Conservation (phyloP, 257 asterid genomes). For the Solanum arcanum region DNA sequence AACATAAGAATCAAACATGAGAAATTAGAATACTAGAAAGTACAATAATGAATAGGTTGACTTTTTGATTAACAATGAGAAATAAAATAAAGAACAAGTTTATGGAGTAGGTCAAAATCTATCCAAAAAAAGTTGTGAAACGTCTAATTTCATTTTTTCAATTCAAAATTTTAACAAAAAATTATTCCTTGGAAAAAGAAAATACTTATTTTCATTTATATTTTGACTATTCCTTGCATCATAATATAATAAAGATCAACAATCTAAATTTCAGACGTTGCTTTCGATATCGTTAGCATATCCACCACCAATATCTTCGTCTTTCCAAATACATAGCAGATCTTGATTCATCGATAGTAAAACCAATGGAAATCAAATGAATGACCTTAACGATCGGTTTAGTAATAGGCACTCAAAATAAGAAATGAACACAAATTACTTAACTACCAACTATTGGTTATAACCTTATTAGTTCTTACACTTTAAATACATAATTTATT, state of each 20-base stretch:
- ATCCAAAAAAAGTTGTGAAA: not conserved
- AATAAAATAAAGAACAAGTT: not conserved
- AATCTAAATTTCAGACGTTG: not conserved
- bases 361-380: not conserved
- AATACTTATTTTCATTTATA: not conserved
- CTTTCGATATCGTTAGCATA: not conserved
- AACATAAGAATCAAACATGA: not conserved
- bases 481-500: not conserved
- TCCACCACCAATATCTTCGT: not conserved
- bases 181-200: not conserved
- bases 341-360: not conserved
- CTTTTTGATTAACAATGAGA: not conserved
- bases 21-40: not conserved
- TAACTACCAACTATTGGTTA: not conserved
- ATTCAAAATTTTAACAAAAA: not conserved
- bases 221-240: not conserved
- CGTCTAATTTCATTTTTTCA: not conserved
- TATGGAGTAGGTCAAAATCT: not conserved
- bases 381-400: not conserved
- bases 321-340: not conserved
- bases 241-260: not conserved
- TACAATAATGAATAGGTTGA: not conserved
- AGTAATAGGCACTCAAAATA: not conserved
- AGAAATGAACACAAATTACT: not conserved
- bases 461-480: not conserved